A percentile compares a stretch with the other conserved stretches of the same genome.
These are phyloP conservation scores for Eucalyptus victrix DNA, from an alignment of 345 rosid genomes.

Conservation along the genomic window DNA sequence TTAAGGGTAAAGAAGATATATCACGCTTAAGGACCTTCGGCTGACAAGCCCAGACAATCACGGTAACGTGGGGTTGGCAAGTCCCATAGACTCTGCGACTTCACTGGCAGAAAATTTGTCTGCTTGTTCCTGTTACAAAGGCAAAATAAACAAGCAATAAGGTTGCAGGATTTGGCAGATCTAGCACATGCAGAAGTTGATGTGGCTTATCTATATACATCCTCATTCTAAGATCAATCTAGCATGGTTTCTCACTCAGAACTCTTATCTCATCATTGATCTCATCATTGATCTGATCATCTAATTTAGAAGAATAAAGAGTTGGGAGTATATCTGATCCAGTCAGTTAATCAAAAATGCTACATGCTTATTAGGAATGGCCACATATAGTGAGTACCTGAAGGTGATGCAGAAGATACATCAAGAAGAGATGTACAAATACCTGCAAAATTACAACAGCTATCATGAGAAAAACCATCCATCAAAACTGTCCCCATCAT, in stretches of 20 bases:
- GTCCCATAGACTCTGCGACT: slow-evolving; percentile 67
- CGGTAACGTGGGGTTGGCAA: slow-evolving; percentile 33
- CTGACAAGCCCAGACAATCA: not conserved
- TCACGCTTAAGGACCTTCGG: not conserved
- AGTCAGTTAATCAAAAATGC: not conserved
- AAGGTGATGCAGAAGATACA: slow-evolving; percentile 94
- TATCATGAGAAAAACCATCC: not conserved
- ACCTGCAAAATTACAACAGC: slow-evolving; percentile 34
- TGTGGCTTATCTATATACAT: not conserved
- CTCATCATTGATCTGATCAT: not conserved
- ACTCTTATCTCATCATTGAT: not conserved
- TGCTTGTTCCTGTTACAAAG: slow-evolving; percentile 60
- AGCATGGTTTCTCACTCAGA: not conserved
- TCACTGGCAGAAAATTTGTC: slow-evolving; percentile 56
- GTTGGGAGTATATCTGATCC: not conserved
- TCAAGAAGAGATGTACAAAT: slow-evolving; percentile 92
- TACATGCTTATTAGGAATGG: not conserved
- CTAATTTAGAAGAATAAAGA: not conserved
- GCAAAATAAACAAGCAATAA: not conserved
- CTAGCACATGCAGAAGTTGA: not conserved
- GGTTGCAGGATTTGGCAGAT: not conserved
- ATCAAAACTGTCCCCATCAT: not conserved
- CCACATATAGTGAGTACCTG: slow-evolving; percentile 38
- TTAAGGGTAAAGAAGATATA: not conserved
- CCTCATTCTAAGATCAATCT: not conserved